A percentile compares a stretch with the other conserved stretches of the same genome.
phyloP scores from a whole-genome alignment of 495 filamentous ascomycete species.

The Penicillium subrubescens region DNA sequence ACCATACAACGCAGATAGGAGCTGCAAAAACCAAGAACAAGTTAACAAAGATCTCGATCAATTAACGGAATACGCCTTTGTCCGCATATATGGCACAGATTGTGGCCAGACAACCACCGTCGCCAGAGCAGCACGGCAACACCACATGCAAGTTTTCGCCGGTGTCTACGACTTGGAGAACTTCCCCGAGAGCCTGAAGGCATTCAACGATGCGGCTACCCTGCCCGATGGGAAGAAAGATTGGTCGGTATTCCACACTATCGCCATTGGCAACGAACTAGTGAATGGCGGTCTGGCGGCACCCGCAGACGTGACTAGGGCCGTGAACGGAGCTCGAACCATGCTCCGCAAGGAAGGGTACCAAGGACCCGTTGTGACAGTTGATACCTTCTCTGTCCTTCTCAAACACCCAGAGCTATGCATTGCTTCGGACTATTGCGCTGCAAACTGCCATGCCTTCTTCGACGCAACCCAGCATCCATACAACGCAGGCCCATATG shows the following conservation, averaged over 20 bases:
- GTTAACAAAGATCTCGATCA: slow-evolving; percentile 64
- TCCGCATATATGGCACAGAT: slow-evolving; percentile 82
- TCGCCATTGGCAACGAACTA: slow-evolving; percentile 80
- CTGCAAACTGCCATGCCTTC: slow-evolving; percentile 82
- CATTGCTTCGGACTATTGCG: slow-evolving; percentile 71
- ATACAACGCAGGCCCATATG: slow-evolving; percentile 63
- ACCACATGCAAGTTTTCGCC: slow-evolving; percentile 67
- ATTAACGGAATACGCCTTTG: slow-evolving; percentile 53
- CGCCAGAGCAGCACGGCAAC: slow-evolving; percentile 56
- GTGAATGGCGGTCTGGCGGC: slow-evolving; percentile 64
- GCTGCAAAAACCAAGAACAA: slow-evolving; percentile 66
- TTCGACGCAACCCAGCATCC: slow-evolving; percentile 67
- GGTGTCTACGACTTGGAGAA: slow-evolving; percentile 68
- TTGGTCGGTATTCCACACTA: slow-evolving; percentile 67
- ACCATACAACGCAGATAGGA: slow-evolving; percentile 66
- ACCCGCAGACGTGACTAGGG: slow-evolving; percentile 51
- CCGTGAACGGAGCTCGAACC: slow-evolving; percentile 57
- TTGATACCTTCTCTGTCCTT: slow-evolving; percentile 74
- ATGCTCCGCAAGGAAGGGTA: slow-evolving; percentile 66
- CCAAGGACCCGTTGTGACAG: slow-evolving; percentile 71
- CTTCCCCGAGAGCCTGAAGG: slow-evolving; percentile 54
- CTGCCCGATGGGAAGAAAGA: slow-evolving; percentile 37
- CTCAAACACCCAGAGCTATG: slow-evolving; percentile 70
- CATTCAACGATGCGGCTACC: slow-evolving; percentile 55
- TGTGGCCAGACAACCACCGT: slow-evolving; percentile 70